These are phyloP conservation scores for Aspergillus heteromorphus DNA, from an alignment of 495 filamentous ascomycete genomes.

Conservation along the genomic window DNA sequence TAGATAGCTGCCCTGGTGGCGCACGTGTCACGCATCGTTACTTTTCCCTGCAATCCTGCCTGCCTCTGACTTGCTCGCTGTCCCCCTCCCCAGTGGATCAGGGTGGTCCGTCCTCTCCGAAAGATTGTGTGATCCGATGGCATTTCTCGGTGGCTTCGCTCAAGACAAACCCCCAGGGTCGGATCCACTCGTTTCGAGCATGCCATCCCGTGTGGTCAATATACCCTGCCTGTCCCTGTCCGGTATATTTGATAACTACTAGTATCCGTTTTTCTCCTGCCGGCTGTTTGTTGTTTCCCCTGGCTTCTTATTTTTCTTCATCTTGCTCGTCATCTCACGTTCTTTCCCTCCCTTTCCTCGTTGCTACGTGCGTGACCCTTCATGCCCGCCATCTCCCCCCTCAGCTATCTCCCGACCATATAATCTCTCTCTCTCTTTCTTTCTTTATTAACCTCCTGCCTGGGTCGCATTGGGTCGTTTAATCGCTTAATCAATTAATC, in stretches of 20 bases:
- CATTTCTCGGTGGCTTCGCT: constrained; percentile 13
- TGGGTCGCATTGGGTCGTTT: neutral
- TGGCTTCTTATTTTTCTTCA: neutral
- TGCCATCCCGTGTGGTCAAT: constrained; percentile 19
- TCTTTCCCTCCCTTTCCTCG: constrained; percentile 3
- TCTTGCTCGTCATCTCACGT: constrained; percentile 10
- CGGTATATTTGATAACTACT: constrained; percentile 12
- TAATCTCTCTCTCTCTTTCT: no score
- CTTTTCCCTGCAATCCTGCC: neutral
- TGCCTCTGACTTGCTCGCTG: no score
- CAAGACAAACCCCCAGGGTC: constrained; percentile 9
- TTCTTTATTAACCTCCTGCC: neutral
- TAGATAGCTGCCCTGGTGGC: neutral
- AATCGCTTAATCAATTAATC: neutral
- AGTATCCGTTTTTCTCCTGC: constrained; percentile 1
- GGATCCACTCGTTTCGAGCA: constrained; percentile 17
- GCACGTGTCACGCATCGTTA: constrained; percentile 6
- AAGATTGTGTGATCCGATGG: constrained; percentile 15
- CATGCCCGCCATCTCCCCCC: neutral
- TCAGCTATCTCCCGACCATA: neutral
- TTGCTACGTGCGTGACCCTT: neutral
- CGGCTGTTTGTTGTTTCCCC: neutral
- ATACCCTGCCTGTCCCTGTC: constrained; percentile 7
- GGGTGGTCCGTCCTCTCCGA: constrained; percentile 9
- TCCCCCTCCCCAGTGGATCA: constrained; percentile 9